phyloP scores from a whole-genome alignment of 805 yeast genomes.

The Metschnikowia lochheadii region DNA sequence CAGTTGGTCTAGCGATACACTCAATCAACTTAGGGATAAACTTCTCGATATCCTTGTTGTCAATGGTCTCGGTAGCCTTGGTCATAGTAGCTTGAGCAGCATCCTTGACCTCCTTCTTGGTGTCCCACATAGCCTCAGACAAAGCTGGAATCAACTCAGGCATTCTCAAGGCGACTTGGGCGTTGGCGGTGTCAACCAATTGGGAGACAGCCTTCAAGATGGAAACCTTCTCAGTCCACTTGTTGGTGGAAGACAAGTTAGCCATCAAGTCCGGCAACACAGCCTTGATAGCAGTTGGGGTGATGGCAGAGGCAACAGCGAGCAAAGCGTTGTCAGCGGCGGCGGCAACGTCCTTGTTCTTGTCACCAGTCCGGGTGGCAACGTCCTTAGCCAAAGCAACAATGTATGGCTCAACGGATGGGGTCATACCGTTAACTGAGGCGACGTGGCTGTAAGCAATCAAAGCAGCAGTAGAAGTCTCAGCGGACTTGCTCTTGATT shows the following conservation, averaged over 20 bases:
- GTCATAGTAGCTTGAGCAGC: slow-evolving; percentile 95
- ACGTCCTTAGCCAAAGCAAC: slow-evolving; percentile 72
- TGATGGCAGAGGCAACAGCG: slow-evolving; percentile 75
- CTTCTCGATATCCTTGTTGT: slow-evolving; percentile 99
- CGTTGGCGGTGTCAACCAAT: slow-evolving; percentile 91
- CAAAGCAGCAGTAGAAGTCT: slow-evolving; percentile 69
- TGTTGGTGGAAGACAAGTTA: slow-evolving; percentile 67
- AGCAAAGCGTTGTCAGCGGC: slow-evolving; percentile 73
- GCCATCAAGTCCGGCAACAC: slow-evolving; percentile 75
- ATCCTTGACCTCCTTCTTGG: slow-evolving; percentile 95
- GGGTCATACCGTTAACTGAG: slow-evolving; percentile 68
- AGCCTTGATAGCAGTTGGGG: slow-evolving; percentile 91
- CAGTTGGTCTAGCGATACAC: slow-evolving; percentile 95
- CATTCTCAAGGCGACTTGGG: slow-evolving; percentile 97
- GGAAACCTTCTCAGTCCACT: slow-evolving; percentile 98
- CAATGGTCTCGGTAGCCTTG: slow-evolving; percentile 95
- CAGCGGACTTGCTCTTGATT: slow-evolving; percentile 66
- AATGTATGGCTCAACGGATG: slow-evolving; percentile 94
- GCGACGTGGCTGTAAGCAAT: slow-evolving; percentile 85
- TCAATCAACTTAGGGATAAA: slow-evolving; percentile 96
- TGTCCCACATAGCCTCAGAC: slow-evolving; percentile 99
- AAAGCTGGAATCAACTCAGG: slow-evolving; percentile 97
- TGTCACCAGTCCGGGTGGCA: slow-evolving; percentile 83
- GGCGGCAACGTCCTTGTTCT: slow-evolving; percentile 68
- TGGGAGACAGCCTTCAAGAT: slow-evolving; percentile 79